Conservation (phyloP, 768 basidiomycete genomes). For the Auriscalpium microsporum region DNA sequence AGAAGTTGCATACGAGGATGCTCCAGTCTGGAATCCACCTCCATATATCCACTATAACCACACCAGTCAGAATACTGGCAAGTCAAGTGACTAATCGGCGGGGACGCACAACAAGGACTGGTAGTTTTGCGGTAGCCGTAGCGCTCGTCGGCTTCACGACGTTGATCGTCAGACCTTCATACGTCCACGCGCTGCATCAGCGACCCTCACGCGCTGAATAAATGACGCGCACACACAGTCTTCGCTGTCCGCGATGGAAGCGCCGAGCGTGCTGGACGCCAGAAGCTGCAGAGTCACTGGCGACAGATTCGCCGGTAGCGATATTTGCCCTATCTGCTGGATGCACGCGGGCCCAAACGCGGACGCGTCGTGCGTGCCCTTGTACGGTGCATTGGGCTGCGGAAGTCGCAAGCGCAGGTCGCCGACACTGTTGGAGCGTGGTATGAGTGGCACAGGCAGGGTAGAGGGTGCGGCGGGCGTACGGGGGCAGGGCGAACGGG, state of each 20-base stretch:
- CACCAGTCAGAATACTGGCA: background rate
- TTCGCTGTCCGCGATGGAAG: slow-evolving; percentile 2
- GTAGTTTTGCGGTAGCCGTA: slow-evolving; percentile 7
- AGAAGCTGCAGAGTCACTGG: background rate
- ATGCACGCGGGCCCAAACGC: background rate
- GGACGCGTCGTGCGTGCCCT: background rate
- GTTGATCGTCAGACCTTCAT: slow-evolving; percentile 17
- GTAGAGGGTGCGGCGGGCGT: background rate
- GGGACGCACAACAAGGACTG: slow-evolving; percentile 18
- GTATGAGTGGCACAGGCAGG: background rate
- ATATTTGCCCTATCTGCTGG: background rate
- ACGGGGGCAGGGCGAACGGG: background rate
- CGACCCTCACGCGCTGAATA: background rate
- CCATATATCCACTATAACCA: slow-evolving; percentile 17
- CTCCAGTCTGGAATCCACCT: slow-evolving; percentile 1
- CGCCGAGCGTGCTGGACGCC: background rate
- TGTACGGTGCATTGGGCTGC: background rate
- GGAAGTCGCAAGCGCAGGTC: background rate
- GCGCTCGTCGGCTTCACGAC: slow-evolving; percentile 11
- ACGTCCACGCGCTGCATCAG: background rate
- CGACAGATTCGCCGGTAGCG: background rate
- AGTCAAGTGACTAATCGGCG: background rate
- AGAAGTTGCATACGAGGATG: background rate
- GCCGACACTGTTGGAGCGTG: background rate
- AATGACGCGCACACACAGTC: slow-evolving; percentile 10